These are phyloP conservation scores for Silybum marianum DNA, from an alignment of 129 eudicot genomes.

Conservation along the genomic window DNA sequence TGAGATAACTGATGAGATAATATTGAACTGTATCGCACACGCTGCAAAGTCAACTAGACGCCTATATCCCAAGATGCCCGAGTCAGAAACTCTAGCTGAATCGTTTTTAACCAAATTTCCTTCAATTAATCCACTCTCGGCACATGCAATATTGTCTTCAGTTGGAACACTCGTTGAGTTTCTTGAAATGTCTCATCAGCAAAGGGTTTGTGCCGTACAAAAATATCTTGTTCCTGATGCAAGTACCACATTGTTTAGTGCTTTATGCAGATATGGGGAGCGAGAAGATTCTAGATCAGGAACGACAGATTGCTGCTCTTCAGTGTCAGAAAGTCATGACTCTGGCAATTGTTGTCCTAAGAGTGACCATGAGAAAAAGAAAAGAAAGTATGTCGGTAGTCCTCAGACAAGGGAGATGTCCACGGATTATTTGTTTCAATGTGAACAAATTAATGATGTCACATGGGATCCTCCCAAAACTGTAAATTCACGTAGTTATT, in stretches of 20 bases:
- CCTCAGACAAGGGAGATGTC: conserved; percentile 27
- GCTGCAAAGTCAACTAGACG: conserved; percentile 43
- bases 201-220: conserved; percentile 54
- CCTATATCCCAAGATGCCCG: conserved; percentile 72
- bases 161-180: conserved; percentile 59
- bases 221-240: conserved; percentile 71
- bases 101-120: conserved; percentile 77
- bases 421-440: conserved; percentile 32
- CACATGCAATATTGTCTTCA: conserved; percentile 85
- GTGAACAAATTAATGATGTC: conserved; percentile 35
- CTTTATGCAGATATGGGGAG: conserved; percentile 71
- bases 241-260: conserved; percentile 62
- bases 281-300: conserved; percentile 89
- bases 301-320: conserved; percentile 89
- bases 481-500: conserved; percentile 26
- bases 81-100: conserved; percentile 88
- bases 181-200: conserved; percentile 57
- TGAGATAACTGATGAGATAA: conserved; percentile 73
- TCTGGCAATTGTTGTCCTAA: conserved; percentile 48
- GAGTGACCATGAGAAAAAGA: conserved; percentile 47
- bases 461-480: conserved; percentile 37
- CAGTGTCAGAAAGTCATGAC: conserved; percentile 80
- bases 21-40: conserved; percentile 55
- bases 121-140: conserved; percentile 93
- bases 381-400: conserved; percentile 46